Conservation (phyloP, 306 rosid genomes). For the Ammopiptanthus mongolicus region DNA sequence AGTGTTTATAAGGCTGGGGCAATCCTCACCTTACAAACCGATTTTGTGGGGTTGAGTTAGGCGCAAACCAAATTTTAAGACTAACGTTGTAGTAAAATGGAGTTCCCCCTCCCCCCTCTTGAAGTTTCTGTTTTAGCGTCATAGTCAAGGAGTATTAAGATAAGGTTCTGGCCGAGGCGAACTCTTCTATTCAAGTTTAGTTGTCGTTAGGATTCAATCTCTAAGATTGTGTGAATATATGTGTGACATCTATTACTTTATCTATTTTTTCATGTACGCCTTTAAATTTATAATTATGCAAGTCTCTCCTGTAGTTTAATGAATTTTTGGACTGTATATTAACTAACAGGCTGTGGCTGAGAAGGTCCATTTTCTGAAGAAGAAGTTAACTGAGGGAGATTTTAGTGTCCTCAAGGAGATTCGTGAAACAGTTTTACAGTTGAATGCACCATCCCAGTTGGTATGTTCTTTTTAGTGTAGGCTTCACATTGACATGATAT, state of each 20-base stretch:
- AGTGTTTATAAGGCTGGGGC: too few relatives aligned
- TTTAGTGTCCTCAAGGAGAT: slow-evolving; percentile 66
- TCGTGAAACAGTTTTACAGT: slow-evolving; percentile 74
- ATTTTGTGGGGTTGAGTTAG: too few relatives aligned
- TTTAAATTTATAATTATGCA: background rate
- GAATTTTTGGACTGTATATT: slow-evolving; percentile 11
- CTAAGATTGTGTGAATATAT: slow-evolving; percentile 2
- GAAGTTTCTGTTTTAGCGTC: background rate
- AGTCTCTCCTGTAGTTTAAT: slow-evolving; percentile 11
- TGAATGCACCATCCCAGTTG: slow-evolving; percentile 70
- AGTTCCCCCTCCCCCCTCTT: background rate
- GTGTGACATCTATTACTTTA: background rate
- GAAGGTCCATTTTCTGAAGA: slow-evolving; percentile 58
- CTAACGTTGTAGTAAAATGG: background rate
- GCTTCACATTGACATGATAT: background rate
- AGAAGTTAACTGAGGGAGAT: slow-evolving; percentile 58
- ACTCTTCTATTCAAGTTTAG: background rate
- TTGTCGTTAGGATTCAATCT: background rate
- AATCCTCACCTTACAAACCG: too few relatives aligned
- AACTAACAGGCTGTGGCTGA: slow-evolving; percentile 61
- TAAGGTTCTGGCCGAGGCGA: background rate
- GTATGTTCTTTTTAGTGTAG: slow-evolving; percentile 39
- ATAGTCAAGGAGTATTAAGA: slow-evolving; percentile 1
- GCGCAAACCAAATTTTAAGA: too few relatives aligned
- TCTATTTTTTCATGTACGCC: background rate